Conservation (phyloP, 202 grass and related monocot genomes). For the Zoysia matrella region DNA sequence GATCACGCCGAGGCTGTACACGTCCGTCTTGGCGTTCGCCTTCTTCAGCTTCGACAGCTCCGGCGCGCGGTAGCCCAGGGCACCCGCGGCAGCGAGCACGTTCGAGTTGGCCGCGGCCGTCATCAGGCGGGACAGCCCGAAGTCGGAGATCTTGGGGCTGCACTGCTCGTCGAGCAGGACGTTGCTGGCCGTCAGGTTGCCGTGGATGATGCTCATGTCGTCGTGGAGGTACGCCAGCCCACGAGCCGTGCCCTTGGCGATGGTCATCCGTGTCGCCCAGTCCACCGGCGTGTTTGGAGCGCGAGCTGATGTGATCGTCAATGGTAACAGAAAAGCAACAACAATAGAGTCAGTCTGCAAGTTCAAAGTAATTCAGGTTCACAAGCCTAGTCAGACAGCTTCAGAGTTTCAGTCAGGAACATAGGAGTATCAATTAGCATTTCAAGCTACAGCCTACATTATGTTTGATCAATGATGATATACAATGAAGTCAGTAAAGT, state of each 20-base stretch:
- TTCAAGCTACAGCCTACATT: not conserved
- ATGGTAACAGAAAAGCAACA: not conserved
- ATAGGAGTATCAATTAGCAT: not conserved
- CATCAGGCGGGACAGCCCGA: not conserved
- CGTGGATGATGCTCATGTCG: slow-evolving; percentile 39
- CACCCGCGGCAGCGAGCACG: not conserved
- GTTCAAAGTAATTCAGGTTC: too few species aligned
- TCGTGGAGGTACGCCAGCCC: slow-evolving; percentile 50
- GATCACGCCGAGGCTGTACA: not conserved
- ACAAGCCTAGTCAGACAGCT: too few species aligned
- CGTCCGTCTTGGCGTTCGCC: not conserved
- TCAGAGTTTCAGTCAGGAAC: not conserved
- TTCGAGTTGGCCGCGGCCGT: not conserved
- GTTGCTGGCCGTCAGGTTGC: slow-evolving; percentile 43
- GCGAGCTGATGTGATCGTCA: not conserved
- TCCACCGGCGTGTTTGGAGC: not conserved
- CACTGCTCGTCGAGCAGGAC: not conserved
- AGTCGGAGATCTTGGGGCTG: not conserved
- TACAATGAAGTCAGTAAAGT: too few species aligned
- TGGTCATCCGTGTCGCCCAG: not conserved
- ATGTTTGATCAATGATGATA: too few species aligned
- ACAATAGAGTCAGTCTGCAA: not conserved
- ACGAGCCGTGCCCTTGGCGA: slow-evolving; percentile 20
- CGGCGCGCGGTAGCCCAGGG: not conserved
- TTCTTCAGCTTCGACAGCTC: slow-evolving; percentile 1